Base-by-base conservation (phyloP, 257 asterid genomes). In the Rhazya stricta region DNA sequence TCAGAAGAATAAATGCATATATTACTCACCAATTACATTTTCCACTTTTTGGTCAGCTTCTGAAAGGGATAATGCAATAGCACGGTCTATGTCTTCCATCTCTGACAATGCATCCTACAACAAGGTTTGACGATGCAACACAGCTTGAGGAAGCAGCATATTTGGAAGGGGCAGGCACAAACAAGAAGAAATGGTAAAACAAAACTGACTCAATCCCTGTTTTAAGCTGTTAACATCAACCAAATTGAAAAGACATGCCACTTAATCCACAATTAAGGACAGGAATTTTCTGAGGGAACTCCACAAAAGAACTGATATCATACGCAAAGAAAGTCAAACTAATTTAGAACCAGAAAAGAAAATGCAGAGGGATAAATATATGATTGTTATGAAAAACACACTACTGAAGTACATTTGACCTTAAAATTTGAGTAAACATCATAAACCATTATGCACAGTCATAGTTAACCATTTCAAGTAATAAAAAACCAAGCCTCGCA, bases 11-110 rank as follows among this genome's bases (percentile, higher is more conserved):
- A 74, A 51, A 65, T 51, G 32, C 36, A 21, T 30, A 67, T 10
- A 69, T 51, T 37, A 78, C 94, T 80, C 79, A 91, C 98, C 90
- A 62, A 80, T 70, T 50, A 80, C 78, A 68, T 83, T 62, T 78
- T 83, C 85, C 60, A 86, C 90, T 86, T 78, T 89, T 46, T 83
- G 89, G 70, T 91, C 92, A 79, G 88, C 96, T 75, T 91, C 96
- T 60, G 88, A 83, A 79, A 87, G 92, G 69, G 98, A 91, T 77
- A 90, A 77, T 67, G 98, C 96, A 89, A 93, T 91, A 69, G 96
- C 96, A 67, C 81, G 88, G 78, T 89, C 94, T 73, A 88, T 85
- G 73, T 90, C 96, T 82, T 90, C 98, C 75, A 77, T 81, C 81
- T 91, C 98, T 41, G 88, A 77, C 73, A 68, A 45, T 71, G 96